These are phyloP conservation scores for Aristolochia contorta DNA, from an alignment of 164 flowering plant genomes.

Conservation along the genomic window DNA sequence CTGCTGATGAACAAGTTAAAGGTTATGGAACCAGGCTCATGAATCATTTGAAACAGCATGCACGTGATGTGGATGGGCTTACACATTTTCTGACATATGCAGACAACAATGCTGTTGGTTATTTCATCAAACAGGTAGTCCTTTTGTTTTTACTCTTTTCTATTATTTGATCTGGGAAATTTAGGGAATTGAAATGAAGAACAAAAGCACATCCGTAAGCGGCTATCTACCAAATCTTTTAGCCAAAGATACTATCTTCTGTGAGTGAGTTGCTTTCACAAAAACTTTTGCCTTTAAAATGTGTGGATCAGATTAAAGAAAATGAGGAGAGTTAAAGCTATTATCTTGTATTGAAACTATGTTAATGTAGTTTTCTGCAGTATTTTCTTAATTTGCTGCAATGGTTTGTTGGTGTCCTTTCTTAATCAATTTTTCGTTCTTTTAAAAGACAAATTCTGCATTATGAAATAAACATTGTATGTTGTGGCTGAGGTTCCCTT, in stretches of 20 bases:
- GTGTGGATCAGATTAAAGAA: background rate
- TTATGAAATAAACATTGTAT: background rate
- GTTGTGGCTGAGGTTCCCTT: too few relatives aligned
- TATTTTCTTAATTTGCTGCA: background rate
- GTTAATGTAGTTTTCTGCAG: background rate
- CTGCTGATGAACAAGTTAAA: slow-evolving; percentile 98
- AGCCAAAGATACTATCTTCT: background rate
- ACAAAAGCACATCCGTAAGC: too few relatives aligned
- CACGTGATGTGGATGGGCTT: slow-evolving; percentile 90
- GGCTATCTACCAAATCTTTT: too few relatives aligned
- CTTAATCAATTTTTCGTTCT: background rate
- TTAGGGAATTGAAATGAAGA: too few relatives aligned
- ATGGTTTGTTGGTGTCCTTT: background rate
- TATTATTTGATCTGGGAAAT: background rate
- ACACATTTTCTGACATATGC: slow-evolving; percentile 98
- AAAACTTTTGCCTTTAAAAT: too few relatives aligned
- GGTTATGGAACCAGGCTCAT: slow-evolving; percentile 97
- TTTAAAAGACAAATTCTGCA: background rate
- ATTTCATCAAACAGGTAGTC: slow-evolving; percentile 85
- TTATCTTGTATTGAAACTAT: background rate
- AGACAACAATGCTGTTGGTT: slow-evolving; percentile 97
- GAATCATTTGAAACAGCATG: slow-evolving; percentile 97
- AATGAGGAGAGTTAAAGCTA: background rate
- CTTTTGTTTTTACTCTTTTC: background rate
- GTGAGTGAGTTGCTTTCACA: background rate